These are phyloP conservation scores for Dryas alaskensis DNA, from an alignment of 306 rosid genomes.

Conservation along the genomic window DNA sequence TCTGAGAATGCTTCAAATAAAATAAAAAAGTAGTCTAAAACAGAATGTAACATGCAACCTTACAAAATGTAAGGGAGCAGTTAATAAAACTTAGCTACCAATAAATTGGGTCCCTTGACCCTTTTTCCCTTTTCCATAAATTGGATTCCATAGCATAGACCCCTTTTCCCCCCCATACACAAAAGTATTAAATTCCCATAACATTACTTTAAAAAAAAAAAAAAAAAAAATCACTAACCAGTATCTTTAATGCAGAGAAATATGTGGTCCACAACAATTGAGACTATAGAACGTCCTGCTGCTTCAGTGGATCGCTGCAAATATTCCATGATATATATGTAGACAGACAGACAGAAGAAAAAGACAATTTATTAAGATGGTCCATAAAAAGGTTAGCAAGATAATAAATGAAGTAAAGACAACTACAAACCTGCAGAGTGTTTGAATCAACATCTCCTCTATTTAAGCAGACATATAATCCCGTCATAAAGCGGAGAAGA, in stretches of 20 bases:
- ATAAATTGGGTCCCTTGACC: not conserved
- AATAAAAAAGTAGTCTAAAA: not conserved
- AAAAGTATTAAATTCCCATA: not conserved
- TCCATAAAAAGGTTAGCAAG: slow-evolving; percentile 13
- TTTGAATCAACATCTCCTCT: slow-evolving; percentile 78
- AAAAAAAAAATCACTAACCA: slow-evolving; percentile 46
- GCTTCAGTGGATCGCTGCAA: slow-evolving; percentile 81
- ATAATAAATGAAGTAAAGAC: slow-evolving; percentile 27
- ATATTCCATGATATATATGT: slow-evolving; percentile 27
- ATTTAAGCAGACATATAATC: slow-evolving; percentile 82
- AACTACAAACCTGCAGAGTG: slow-evolving; percentile 56
- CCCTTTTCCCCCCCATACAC: not conserved
- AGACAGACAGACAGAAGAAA: not conserved
- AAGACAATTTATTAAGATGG: slow-evolving; percentile 13
- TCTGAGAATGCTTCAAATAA: slow-evolving; percentile 28
- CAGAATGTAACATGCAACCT: not conserved
- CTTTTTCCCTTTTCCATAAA: not conserved
- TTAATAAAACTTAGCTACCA: not conserved
- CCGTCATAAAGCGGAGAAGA: slow-evolving; percentile 83
- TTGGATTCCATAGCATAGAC: slow-evolving; percentile 5
- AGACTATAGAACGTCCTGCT: slow-evolving; percentile 81
- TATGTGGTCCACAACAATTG: slow-evolving; percentile 84
- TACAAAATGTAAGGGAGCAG: not conserved
- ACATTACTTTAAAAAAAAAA: not conserved
- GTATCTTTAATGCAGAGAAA: slow-evolving; percentile 85